Conservation (phyloP, 2,329 filamentous ascomycete species). For the Aspergillus sp. region DNA sequence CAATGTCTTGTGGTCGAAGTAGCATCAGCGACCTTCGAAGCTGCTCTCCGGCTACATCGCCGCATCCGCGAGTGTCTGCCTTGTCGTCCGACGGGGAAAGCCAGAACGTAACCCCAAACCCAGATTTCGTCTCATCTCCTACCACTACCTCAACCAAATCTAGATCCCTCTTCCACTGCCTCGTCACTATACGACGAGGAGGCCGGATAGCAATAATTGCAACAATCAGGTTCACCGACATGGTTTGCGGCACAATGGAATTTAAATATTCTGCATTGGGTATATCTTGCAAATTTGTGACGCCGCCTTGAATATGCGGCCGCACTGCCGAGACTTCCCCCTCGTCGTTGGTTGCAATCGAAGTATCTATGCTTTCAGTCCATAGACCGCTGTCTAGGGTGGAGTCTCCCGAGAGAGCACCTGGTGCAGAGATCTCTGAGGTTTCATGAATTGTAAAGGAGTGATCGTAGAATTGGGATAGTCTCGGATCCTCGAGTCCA, state of each 20-base stretch:
- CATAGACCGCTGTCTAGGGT: constrained; percentile 26
- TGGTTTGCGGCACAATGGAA: constrained; percentile 72
- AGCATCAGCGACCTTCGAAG: constrained; percentile 44
- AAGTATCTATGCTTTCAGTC: constrained; percentile 21
- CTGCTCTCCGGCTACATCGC: constrained; percentile 20
- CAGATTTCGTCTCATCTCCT: constrained; percentile 79
- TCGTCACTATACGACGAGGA: constrained; percentile 66
- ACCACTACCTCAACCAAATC: constrained; percentile 76
- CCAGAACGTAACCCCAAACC: constrained; percentile 86
- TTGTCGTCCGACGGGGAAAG: constrained; percentile 47
- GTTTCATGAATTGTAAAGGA: constrained; percentile 71
- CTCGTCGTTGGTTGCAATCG: constrained; percentile 16
- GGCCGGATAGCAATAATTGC: constrained; percentile 72
- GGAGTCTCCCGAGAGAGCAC: constrained; percentile 19
- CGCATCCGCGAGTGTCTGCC: background rate
- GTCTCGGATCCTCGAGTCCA: constrained; percentile 32
- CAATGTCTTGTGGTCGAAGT: constrained; percentile 70
- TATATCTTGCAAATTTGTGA: constrained; percentile 68
- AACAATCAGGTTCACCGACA: constrained; percentile 79
- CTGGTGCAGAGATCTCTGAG: constrained; percentile 27
- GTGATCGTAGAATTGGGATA: constrained; percentile 73
- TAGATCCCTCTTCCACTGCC: constrained; percentile 51
- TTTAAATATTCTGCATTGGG: constrained; percentile 66
- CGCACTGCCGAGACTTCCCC: constrained; percentile 10
- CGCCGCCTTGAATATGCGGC: constrained; percentile 42